phyloP scores from a whole-genome alignment of 805 yeast species.

The Nakazawaea ambrosiae region DNA sequence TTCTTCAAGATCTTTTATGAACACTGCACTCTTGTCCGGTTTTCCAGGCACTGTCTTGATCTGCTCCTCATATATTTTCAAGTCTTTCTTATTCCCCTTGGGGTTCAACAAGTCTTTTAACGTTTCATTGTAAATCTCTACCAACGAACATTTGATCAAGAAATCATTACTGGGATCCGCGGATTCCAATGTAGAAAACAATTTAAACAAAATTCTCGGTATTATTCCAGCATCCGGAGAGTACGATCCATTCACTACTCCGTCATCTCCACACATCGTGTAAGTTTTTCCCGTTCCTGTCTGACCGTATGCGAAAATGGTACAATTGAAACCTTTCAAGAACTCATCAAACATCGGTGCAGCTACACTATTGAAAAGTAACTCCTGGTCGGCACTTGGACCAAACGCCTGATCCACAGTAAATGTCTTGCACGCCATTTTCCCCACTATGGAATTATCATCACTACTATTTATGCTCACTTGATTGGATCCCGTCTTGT shows the following conservation, averaged over 20 bases:
- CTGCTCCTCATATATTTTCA: slow-evolving; percentile 32
- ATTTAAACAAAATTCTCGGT: slow-evolving; percentile 37
- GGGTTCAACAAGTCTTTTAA: slow-evolving; percentile 36
- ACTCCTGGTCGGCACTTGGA: slow-evolving; percentile 41
- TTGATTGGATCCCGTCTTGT: slow-evolving; percentile 21
- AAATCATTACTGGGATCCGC: slow-evolving; percentile 22
- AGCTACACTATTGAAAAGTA: slow-evolving; percentile 38
- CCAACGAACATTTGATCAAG: slow-evolving; percentile 43
- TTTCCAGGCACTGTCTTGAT: slow-evolving; percentile 14
- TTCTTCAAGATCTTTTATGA: slow-evolving; percentile 60
- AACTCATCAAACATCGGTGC: slow-evolving; percentile 42
- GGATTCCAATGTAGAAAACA: slow-evolving; percentile 26
- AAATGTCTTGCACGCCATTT: slow-evolving; percentile 28
- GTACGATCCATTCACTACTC: slow-evolving; percentile 16
- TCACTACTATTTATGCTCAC: slow-evolving; percentile 19
- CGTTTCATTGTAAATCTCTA: slow-evolving; percentile 47
- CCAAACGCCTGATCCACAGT: slow-evolving; percentile 53
- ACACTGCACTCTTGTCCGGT: slow-evolving; percentile 25
- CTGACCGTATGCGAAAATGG: slow-evolving; percentile 54
- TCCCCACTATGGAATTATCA: slow-evolving; percentile 19
- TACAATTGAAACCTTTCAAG: slow-evolving; percentile 44
- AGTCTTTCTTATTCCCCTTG: slow-evolving; percentile 18
- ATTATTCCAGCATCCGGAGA: slow-evolving; percentile 38
- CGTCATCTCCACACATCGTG: slow-evolving; percentile 48
- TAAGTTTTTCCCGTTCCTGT: slow-evolving; percentile 58